phyloP scores from a whole-genome alignment of 169 alveolate species.

The Amoebophrya sp. region DNA sequence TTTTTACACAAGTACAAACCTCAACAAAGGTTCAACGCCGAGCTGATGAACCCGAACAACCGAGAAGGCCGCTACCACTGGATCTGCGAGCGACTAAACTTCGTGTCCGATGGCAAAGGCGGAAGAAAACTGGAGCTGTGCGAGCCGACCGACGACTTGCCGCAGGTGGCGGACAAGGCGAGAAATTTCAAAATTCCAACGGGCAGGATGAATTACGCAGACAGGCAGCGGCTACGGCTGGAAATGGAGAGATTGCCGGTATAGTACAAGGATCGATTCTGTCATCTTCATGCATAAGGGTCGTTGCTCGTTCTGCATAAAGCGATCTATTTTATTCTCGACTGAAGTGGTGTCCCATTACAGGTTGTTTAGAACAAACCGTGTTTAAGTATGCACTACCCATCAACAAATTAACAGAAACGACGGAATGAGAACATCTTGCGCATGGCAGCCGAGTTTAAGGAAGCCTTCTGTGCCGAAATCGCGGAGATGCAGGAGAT shows the following conservation, averaged over 20 bases:
- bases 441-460: not conserved
- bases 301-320: no score
- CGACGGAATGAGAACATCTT: not conserved
- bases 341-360: no score
- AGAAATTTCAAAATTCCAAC: not conserved
- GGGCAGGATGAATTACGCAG: not conserved
- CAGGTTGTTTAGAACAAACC: no score
- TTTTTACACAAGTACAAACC: not conserved
- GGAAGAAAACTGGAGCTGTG: not conserved
- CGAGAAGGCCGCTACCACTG: conserved; percentile 32
- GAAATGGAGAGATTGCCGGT: conserved; percentile 13
- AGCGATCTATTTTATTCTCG: no score
- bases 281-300: no score
- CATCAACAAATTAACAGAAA: not conserved
- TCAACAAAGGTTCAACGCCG: conserved; percentile 25
- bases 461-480: not conserved
- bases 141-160: conserved; percentile 7
- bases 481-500: not conserved
- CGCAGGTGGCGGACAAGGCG: conserved; percentile 4
- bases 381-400: no score
- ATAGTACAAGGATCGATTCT: no score
- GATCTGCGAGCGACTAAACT: conserved; percentile 31
- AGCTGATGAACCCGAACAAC: conserved; percentile 40
- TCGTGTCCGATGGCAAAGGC: not conserved
- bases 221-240: not conserved